A percentile compares a stretch with the other conserved stretches of the same genome.
phyloP scores from a whole-genome alignment of 179 eudicot genomes.

The Heliamphora pulchella region DNA sequence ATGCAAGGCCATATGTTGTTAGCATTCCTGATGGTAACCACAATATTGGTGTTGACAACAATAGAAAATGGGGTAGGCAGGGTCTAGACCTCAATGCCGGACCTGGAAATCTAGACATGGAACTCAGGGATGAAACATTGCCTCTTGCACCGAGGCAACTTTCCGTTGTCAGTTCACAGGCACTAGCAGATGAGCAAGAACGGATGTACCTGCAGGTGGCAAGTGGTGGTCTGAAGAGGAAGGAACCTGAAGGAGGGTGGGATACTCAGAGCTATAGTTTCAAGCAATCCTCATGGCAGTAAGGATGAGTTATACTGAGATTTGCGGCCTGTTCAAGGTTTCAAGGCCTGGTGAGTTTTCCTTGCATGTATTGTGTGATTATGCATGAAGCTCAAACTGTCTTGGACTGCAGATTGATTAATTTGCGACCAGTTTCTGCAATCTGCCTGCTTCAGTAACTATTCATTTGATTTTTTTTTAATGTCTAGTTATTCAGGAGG shows the following conservation, averaged over 20 bases:
- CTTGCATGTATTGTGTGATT: conserved; percentile 10
- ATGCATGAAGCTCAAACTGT: conserved; percentile 8
- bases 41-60: conserved; percentile 30
- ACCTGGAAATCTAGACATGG: conserved; percentile 40
- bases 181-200: conserved; percentile 40
- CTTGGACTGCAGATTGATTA: background rate
- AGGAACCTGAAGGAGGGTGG: conserved; percentile 63
- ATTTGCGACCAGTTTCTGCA: conserved; percentile 5
- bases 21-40: conserved; percentile 29
- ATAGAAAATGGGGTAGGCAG: conserved; percentile 42
- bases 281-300: conserved; percentile 81
- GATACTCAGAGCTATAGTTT: conserved; percentile 47
- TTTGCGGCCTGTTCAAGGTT: conserved; percentile 19
- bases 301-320: conserved; percentile 20
- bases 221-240: conserved; percentile 42
- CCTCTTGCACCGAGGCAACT: conserved; percentile 34
- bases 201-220: conserved; percentile 38
- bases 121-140: conserved; percentile 35
- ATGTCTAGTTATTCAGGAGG: background rate
- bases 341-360: conserved; percentile 31
- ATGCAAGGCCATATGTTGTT: conserved; percentile 36
- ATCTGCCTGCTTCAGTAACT: conserved; percentile 20
- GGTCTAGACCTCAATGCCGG: conserved; percentile 64
- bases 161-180: conserved; percentile 36
- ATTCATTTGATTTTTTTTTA: background rate